Percentiles rank a stretch among this genome's conserved stretches.
phyloP scores from a whole-genome alignment of 2,329 filamentous ascomycete genomes.

The Myriosclerotinia curreyana region DNA sequence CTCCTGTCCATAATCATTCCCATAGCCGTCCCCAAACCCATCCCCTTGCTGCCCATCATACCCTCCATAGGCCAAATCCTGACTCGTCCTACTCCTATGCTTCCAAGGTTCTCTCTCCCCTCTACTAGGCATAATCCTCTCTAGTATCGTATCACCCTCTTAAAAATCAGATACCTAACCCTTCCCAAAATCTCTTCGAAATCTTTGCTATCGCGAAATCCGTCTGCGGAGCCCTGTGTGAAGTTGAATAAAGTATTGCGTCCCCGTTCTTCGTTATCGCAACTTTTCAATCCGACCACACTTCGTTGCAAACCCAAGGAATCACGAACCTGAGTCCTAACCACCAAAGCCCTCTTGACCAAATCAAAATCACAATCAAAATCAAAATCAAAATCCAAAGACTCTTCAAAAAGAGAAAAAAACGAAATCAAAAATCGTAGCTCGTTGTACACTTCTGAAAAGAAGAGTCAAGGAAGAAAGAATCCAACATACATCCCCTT shows the following conservation, averaged over 20 bases:
- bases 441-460: neutral
- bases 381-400: neutral
- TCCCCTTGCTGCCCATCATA: conserved; percentile 1
- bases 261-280: conserved; percentile 16
- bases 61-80: conserved; percentile 6
- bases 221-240: neutral
- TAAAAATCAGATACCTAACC: neutral
- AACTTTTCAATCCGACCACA: neutral
- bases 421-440: conserved; percentile 11
- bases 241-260: neutral
- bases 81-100: conserved; percentile 17
- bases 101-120: conserved; percentile 8
- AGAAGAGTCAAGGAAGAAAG: neutral
- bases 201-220: neutral
- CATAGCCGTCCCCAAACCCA: neutral
- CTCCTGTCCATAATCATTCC: conserved; percentile 5
- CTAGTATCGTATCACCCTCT: neutral
- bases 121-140: conserved; percentile 16
- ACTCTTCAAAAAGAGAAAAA: no score
- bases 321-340: neutral
- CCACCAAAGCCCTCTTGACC: neutral
- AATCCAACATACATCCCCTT: conserved; percentile 15
- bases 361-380: neutral
- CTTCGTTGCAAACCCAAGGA: neutral
- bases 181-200: neutral